Evolutionary conservation across 192 early-diverging fungal genomes (phyloP), one percentile per base, ranked within the genome.

Genomic region (Podila minutissima): DNA sequence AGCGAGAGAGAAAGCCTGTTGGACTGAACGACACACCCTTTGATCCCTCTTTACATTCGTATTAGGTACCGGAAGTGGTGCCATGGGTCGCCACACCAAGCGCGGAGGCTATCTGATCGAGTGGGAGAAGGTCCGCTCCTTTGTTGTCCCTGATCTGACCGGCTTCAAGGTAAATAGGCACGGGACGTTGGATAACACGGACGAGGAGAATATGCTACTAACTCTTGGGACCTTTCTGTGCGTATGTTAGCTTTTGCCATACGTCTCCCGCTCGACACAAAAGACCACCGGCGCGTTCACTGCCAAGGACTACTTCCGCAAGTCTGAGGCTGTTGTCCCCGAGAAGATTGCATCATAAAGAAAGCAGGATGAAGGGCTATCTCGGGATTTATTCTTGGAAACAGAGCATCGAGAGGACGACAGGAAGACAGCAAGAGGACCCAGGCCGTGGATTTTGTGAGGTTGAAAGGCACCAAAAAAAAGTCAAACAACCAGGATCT

Each of bases 71-170:
- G 85, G 89, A 31, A 82, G 85, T 35, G 89, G 89, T 79, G 82
- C 89, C 35, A 91, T 89, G 89, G 89, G 89, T 83, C 74, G 85
- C 48, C 89, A 91, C 32, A 91, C 88, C 33, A 91, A 86, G 72
- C 78, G 81, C 24, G 90, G 90, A 69, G 87, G 90, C 29, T 91
- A 91, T 71, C 60, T 79, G 37, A 75, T 91, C 57, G 89, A 91
- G 57, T 88, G 83, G 83, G 74, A 82, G 37, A 89, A 87, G 59
- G 90, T 91, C 38, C 86, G 90, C 65, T 85, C 86, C 3, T 91
- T 88, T 69, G 84, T 88, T 48, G 90, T 91, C 2, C 90, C 90
- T 35, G 88, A 91, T 48, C 58, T 91, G 68, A 72, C 83, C n/a
- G 83, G 82, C 50, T 91, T 87, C 66, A 74, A 74, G 63, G 86